Evolutionary conservation across 2,329 filamentous ascomycete species (phyloP).

Genomic region (Thielaviopsis populi): DNA sequence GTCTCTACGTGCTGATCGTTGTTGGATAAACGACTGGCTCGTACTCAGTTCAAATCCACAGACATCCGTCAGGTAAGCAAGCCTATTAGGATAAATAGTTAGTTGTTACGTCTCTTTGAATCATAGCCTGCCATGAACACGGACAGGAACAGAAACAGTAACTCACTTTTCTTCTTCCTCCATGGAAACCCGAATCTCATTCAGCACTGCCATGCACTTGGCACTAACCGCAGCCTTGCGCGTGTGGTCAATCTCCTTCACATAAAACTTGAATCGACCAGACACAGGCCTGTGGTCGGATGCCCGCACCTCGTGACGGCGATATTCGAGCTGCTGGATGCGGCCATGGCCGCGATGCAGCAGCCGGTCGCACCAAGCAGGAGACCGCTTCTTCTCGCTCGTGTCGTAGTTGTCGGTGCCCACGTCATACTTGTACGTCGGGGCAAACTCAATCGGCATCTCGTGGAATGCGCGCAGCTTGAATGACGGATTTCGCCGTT

Average conservation of each 20-base stretch:
- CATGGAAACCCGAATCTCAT: slow-evolving; percentile 53
- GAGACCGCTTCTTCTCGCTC: slow-evolving; percentile 83
- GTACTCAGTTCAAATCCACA: slow-evolving; percentile 41
- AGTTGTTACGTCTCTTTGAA: not conserved
- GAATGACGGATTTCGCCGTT: slow-evolving; percentile 80
- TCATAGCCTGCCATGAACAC: not conserved
- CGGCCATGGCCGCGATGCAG: slow-evolving; percentile 71
- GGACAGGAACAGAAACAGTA: not conserved
- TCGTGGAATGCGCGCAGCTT: slow-evolving; percentile 82
- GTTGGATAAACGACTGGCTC: slow-evolving; percentile 32
- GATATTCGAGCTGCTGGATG: slow-evolving; percentile 78
- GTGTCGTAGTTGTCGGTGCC: slow-evolving; percentile 88
- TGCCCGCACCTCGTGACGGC: slow-evolving; percentile 73
- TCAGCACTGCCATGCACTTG: slow-evolving; percentile 59
- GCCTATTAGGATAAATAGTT: slow-evolving; percentile 23
- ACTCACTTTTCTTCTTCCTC: slow-evolving; percentile 65
- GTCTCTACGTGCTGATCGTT: slow-evolving; percentile 19
- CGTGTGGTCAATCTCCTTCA: slow-evolving; percentile 65
- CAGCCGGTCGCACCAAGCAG: slow-evolving; percentile 91
- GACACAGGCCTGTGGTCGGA: slow-evolving; percentile 91
- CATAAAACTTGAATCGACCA: slow-evolving; percentile 62
- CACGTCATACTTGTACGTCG: slow-evolving; percentile 97
- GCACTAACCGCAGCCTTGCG: slow-evolving; percentile 54
- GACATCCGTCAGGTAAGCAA: slow-evolving; percentile 35
- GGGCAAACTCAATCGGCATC: slow-evolving; percentile 75